These are phyloP conservation scores for Microbotryum lychnidis-dioicae DNA, from an alignment of 1,284 basidiomycete species.

Conservation along the genomic window DNA sequence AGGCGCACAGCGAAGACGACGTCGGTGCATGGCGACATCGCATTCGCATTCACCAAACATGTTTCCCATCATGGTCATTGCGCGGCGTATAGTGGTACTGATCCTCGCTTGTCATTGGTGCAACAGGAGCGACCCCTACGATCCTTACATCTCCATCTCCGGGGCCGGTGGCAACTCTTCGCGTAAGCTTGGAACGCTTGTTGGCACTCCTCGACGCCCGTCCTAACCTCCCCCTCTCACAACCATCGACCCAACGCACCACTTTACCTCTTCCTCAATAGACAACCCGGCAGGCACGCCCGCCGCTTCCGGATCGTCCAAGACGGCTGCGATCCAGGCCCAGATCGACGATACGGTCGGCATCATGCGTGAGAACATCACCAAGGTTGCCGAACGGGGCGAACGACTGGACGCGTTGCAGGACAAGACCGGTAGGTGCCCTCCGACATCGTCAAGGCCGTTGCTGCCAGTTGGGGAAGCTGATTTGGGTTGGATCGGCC, in stretches of 20 bases:
- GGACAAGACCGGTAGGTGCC: slow-evolving; percentile 85
- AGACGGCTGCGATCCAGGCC: slow-evolving; percentile 84
- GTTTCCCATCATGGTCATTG: not conserved
- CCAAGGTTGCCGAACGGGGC: slow-evolving; percentile 88
- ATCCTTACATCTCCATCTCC: slow-evolving; percentile 89
- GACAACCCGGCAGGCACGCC: not conserved
- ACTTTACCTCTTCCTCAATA: not conserved
- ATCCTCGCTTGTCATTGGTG: not conserved
- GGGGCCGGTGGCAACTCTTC: slow-evolving; percentile 48
- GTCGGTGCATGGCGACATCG: not conserved
- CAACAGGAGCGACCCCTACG: slow-evolving; percentile 63
- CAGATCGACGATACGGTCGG: slow-evolving; percentile 93
- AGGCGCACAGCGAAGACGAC: not conserved
- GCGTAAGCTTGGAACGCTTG: no score
- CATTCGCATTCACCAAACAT: not conserved
- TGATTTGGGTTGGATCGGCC: not conserved
- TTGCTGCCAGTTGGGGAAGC: no score
- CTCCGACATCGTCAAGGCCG: slow-evolving; percentile 1
- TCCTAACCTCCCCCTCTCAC: slow-evolving; percentile 4
- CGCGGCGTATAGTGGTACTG: not conserved
- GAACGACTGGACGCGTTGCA: slow-evolving; percentile 89
- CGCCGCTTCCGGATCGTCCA: slow-evolving; percentile 17
- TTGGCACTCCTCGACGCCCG: not conserved
- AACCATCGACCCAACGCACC: slow-evolving; percentile 8
- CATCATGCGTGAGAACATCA: slow-evolving; percentile 97